These are phyloP conservation scores for Colletotrichum sp. DNA, from an alignment of 2,329 filamentous ascomycete species.

Conservation along the genomic window DNA sequence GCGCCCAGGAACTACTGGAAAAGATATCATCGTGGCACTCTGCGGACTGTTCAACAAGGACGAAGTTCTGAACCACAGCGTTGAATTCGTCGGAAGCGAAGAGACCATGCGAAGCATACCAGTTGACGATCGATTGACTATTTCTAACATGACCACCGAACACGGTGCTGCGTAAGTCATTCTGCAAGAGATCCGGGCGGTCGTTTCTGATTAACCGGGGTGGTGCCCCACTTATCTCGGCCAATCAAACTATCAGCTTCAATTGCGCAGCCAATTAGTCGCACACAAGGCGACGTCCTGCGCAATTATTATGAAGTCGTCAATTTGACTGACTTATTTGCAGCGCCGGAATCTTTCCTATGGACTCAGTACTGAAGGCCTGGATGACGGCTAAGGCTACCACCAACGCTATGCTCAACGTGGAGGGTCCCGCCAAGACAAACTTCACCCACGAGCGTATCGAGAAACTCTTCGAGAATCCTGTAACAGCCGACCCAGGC, in stretches of 20 bases:
- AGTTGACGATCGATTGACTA: conserved; percentile 76
- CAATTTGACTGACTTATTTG: not conserved
- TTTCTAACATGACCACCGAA: conserved; percentile 82
- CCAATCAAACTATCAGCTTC: not conserved
- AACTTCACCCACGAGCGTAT: conserved; percentile 76
- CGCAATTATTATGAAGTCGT: not conserved
- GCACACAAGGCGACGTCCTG: not conserved
- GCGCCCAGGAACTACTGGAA: conserved; percentile 83
- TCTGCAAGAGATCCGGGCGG: not conserved
- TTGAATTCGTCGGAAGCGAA: conserved; percentile 85
- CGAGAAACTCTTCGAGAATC: conserved; percentile 73
- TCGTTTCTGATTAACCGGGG: not conserved
- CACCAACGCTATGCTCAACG: conserved; percentile 64
- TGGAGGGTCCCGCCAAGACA: conserved; percentile 50
- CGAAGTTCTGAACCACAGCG: conserved; percentile 88
- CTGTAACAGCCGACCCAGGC: conserved; percentile 72
- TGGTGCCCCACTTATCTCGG: not conserved
- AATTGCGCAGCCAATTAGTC: not conserved
- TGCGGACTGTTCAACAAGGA: conserved; percentile 86
- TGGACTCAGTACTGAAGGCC: conserved; percentile 71
- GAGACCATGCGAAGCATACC: conserved; percentile 76
- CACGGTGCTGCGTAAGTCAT: conserved; percentile 67
- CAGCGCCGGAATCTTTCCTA: conserved; percentile 71
- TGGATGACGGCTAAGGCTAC: conserved; percentile 85
- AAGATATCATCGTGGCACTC: conserved; percentile 91